Base-by-base conservation (phyloP, 1,284 basidiomycete species). In the Microbotryum lychnidis-dioicae region DNA sequence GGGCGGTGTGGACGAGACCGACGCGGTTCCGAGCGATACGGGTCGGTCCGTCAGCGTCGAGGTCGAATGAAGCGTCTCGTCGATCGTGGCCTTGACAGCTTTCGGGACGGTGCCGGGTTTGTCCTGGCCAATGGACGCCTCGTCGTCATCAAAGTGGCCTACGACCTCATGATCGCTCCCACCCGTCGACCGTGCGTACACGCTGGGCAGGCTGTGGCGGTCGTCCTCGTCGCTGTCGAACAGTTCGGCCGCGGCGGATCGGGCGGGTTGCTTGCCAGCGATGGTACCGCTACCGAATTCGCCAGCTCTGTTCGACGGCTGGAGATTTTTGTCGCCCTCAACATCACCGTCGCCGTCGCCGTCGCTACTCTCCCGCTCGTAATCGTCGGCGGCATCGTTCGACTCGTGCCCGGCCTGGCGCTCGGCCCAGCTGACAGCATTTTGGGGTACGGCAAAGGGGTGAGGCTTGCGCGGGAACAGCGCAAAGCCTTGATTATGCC, bases 361-460 rank as follows among this genome's bases (percentile, higher is more conserved):
- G 50, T 64, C 62, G 16, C 56, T 58, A 8, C 56, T 58, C 14
- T 66, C 64, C n/a, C 58, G 58, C 21, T 62, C 64, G 31, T 58
- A 51, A 2, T 54, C 49, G 7, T 54, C 61, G 14, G 56, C 58
- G 33, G 58, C 48, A 16, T 44, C 21, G 21, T 52, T 50, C 31
- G 29, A n/a, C 4, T 60, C 61, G 7, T 54, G 58, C 8, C 42
- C 42, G 6, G 58, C 56, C 6, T 60, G 56, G 6, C 54, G 54
- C n/a, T 54, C 57, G 7, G 61, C 59, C 66, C 66, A 68, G 4
- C 58, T 61, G 31, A 68, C 63, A 8, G 66, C 66, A 50, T 68
- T 68, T 50, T 65, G 58, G 21, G 66, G 66, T 3, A 68, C 66
- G 12, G 66, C 60, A 60, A 68, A 68, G 29, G 65, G 65, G 46